Percentiles rank a stretch among this genome's conserved stretches.
These are phyloP conservation scores for Chlorophyllum brunneum DNA, from an alignment of 768 basidiomycete genomes.

Conservation along the genomic window DNA sequence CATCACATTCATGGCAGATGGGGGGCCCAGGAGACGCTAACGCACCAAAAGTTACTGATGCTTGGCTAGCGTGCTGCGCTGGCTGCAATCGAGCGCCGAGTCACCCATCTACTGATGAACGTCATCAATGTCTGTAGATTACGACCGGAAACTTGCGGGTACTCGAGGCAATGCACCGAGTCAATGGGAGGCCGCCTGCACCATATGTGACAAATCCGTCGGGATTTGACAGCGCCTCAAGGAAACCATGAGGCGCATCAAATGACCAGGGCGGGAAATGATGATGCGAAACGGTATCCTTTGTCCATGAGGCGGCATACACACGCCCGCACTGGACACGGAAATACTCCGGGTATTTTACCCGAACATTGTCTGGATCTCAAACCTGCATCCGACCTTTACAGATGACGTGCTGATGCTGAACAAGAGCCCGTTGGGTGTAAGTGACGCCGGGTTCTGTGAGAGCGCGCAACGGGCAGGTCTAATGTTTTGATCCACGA, in stretches of 20 bases:
- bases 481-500: not conserved
- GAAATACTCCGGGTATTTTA: slow-evolving; percentile 8
- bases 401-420: not conserved
- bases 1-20: slow-evolving; percentile 7
- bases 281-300: not conserved
- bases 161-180: not conserved
- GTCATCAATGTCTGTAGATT: not conserved
- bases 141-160: not conserved
- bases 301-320: not conserved
- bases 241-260: slow-evolving; percentile 12
- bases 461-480: not conserved
- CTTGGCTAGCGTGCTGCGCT: no score
- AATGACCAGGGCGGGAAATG: slow-evolving; percentile 6
- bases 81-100: slow-evolving; percentile 1
- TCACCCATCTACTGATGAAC: not conserved
- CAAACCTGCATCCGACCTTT: not conserved
- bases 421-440: not conserved
- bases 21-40: not conserved
- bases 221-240: slow-evolving; percentile 7
- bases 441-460: not conserved
- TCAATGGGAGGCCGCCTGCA: not conserved
- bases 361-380: not conserved
- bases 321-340: not conserved
- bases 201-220: slow-evolving; percentile 1
- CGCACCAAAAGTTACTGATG: not conserved